These are phyloP conservation scores for Alliaria petiolata DNA, from an alignment of 345 rosid genomes.

Conservation along the genomic window DNA sequence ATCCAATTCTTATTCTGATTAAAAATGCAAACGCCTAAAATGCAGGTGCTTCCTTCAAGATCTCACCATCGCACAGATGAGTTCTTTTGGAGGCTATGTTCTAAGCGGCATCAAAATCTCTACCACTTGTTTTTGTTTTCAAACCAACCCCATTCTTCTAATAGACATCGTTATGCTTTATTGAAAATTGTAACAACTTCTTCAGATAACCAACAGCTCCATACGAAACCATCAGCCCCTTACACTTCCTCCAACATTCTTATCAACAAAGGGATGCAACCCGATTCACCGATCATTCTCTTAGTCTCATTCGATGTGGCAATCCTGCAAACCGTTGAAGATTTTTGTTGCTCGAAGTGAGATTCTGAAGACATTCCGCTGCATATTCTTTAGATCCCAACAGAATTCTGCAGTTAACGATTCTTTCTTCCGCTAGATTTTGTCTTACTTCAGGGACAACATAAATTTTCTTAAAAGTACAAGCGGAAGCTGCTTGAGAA, in stretches of 20 bases:
- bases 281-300: slow-evolving; percentile 72
- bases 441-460: slow-evolving; percentile 81
- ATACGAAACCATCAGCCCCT: slow-evolving; percentile 83
- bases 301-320: slow-evolving; percentile 58
- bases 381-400: slow-evolving; percentile 85
- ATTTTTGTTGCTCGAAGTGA: slow-evolving; percentile 75
- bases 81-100: slow-evolving; percentile 76
- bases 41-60: slow-evolving; percentile 87
- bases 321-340: slow-evolving; percentile 65
- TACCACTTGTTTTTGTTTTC: slow-evolving; percentile 19
- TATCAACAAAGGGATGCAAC: slow-evolving; percentile 70
- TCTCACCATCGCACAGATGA: slow-evolving; percentile 93
- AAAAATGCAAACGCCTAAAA: too few relatives aligned
- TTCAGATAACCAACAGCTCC: slow-evolving; percentile 95
- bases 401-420: slow-evolving; percentile 63
- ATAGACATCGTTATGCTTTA: not conserved
- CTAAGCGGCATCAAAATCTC: slow-evolving; percentile 72
- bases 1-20: not conserved
- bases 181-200: slow-evolving; percentile 43
- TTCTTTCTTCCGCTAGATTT: slow-evolving; percentile 74
- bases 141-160: not conserved
- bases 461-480: slow-evolving; percentile 79
- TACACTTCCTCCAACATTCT: slow-evolving; percentile 85
- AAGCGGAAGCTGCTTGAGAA: slow-evolving; percentile 76
- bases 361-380: slow-evolving; percentile 88